These are phyloP conservation scores for Cyclotella sp. DNA, from an alignment of 108 stramenopile genomes.

Conservation along the genomic window DNA sequence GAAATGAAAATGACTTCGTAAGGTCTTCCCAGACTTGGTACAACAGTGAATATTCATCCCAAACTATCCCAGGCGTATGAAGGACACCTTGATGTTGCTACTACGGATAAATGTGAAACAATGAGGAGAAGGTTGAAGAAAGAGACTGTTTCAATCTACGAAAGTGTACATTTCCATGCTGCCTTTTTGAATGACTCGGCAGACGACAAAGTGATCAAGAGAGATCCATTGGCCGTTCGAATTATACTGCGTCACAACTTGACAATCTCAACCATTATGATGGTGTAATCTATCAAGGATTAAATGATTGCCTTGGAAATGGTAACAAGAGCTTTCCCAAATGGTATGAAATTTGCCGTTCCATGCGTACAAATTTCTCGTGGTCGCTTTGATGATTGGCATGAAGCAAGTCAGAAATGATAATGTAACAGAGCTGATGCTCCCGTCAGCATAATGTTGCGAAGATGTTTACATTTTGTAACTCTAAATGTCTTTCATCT, in stretches of 20 bases:
- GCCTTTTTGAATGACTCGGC: constrained; percentile 26
- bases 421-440: too few species aligned
- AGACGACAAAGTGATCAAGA: constrained; percentile 19
- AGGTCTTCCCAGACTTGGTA: neutral
- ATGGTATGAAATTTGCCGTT: constrained; percentile 27
- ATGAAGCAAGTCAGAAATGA: too few species aligned
- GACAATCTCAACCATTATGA: constrained; percentile 26
- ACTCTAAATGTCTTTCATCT: too few species aligned
- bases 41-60: neutral
- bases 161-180: constrained; percentile 1
- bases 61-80: constrained; percentile 27
- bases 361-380: constrained; percentile 4
- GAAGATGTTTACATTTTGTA: too few species aligned
- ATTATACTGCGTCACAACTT: constrained; percentile 25
- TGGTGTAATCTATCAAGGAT: constrained; percentile 27
- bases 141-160: constrained; percentile 34
- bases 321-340: constrained; percentile 16
- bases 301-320: constrained; percentile 33
- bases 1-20: too few species aligned
- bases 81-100: constrained; percentile 21
- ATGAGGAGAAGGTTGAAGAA: constrained; percentile 23
- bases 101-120: constrained; percentile 1
- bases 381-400: constrained; percentile 11
- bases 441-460: too few species aligned
- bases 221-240: constrained; percentile 20